Conservation (phyloP, 2,329 filamentous ascomycete species). For the Alternaria rosae region DNA sequence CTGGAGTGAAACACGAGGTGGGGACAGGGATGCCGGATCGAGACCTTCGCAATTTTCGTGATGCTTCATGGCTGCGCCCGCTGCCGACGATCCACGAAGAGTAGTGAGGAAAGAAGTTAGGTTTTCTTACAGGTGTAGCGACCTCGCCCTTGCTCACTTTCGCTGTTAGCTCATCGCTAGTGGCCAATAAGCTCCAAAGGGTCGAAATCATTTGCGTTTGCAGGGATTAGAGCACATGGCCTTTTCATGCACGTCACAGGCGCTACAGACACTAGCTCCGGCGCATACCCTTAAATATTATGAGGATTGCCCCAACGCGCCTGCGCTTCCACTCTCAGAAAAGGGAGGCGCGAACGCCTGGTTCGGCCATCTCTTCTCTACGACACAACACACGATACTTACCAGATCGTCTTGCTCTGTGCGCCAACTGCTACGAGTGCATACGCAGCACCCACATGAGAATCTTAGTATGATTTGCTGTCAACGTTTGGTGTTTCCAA, state of each 20-base stretch:
- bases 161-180: slow-evolving; percentile 4
- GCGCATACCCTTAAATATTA: slow-evolving; percentile 12
- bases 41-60: background rate
- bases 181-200: slow-evolving; percentile 1
- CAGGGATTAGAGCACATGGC: slow-evolving; percentile 2
- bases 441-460: background rate
- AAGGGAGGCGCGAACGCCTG: background rate
- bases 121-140: slow-evolving; percentile 6
- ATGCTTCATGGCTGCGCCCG: background rate
- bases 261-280: slow-evolving; percentile 17
- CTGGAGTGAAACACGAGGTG: slow-evolving; percentile 8
- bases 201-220: background rate
- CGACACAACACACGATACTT: background rate
- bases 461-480: slow-evolving; percentile 1
- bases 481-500: background rate
- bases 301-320: background rate
- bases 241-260: slow-evolving; percentile 24
- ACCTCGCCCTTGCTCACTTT: slow-evolving; percentile 5
- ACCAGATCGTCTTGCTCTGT: background rate
- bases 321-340: background rate
- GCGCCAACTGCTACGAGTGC: background rate
- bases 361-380: background rate
- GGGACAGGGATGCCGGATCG: slow-evolving; percentile 4
- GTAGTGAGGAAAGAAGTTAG: slow-evolving; percentile 10
- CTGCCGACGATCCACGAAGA: slow-evolving; percentile 4